Conservation (phyloP, 163 green algal genomes). For the Scenedesmus sp. region DNA sequence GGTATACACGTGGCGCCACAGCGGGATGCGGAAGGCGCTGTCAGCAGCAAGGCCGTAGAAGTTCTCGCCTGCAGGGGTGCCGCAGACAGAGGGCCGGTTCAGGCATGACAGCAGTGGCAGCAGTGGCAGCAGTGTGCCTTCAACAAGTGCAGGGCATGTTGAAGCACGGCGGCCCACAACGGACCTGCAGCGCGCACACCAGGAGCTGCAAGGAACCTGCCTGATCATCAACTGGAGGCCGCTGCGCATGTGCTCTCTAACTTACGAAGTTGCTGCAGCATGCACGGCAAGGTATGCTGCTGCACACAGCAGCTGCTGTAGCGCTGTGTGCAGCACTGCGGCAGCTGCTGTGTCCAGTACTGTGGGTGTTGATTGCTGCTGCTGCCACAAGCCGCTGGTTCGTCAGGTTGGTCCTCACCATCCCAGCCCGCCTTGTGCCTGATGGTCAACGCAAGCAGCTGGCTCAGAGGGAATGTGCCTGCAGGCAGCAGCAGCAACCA, state of each 20-base stretch:
- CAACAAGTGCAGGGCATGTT: background rate
- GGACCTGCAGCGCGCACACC: too few species aligned
- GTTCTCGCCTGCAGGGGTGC: slow-evolving; percentile 23
- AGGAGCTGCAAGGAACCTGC: too few species aligned
- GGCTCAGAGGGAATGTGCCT: slow-evolving; percentile 41
- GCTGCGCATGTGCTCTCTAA: background rate
- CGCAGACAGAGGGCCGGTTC: background rate
- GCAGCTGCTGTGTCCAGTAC: background rate
- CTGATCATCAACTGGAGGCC: background rate
- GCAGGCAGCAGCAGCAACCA: background rate
- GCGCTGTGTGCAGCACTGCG: background rate
- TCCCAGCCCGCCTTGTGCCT: slow-evolving; percentile 44
- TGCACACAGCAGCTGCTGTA: background rate
- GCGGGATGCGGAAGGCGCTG: slow-evolving; percentile 55
- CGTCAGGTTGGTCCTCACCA: background rate
- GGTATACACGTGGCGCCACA: slow-evolving; percentile 63
- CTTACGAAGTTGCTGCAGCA: too few species aligned
- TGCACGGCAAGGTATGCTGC: background rate
- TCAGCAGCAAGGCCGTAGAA: slow-evolving; percentile 58
- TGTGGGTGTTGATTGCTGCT: too few species aligned
- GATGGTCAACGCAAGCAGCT: slow-evolving; percentile 47
- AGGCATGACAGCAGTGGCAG: too few species aligned
- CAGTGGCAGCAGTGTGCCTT: background rate
- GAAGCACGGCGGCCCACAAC: too few species aligned
- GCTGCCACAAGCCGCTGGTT: background rate